Base-by-base conservation (phyloP, 768 basidiomycete species). In the Lactarius deliciosus region DNA sequence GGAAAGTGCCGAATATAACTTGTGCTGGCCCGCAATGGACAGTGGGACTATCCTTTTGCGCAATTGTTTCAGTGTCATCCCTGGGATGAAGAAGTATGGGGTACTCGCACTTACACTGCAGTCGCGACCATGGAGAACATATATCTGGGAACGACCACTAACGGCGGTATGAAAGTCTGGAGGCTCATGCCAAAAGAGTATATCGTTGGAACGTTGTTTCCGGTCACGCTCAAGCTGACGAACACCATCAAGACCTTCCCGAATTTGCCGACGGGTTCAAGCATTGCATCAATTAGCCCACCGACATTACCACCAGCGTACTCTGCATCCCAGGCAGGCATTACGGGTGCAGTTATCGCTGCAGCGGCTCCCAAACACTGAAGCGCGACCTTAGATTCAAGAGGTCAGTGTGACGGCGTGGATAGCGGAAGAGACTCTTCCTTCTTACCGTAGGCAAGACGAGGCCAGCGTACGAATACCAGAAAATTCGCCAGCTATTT, bases 181-280 rank as follows among this genome's bases (percentile, higher is more conserved):
- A 91, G 79, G 73, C 85, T 88, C 65, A 94, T 81, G 69, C 86
- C 85, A 64, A 89, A 83, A 54, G 89, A 91, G 75, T 97, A 97
- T 68, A 94, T 86, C 7, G 91, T 89, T 2, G 88, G 85, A 1
- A 91, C 90, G 55, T 92, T 88, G 77, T 94, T 95, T 3, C 85
- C 90, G 1, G 87, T 86, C 15, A 92, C 85, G 65, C 86, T 87
- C 38, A 95, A 76, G n/a, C 88, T 85, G 69, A 94, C 80, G 62
- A 94, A 73, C 30, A 90, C 88, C 0, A 87, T 80, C 56, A 92
- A 78, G 75, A 90, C 85, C 69, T 89, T 89, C 0, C 89, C 85
- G 75, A 90, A 91, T 38, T 81, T 81, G 1, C 85, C 85, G 1
- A 79, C 77, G 3, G 90, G 91, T 20, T 78, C 76, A 7, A 91